Base-by-base conservation (phyloP, 1,284 basidiomycete species). In the Sporisorium iseilematis-ciliati region DNA sequence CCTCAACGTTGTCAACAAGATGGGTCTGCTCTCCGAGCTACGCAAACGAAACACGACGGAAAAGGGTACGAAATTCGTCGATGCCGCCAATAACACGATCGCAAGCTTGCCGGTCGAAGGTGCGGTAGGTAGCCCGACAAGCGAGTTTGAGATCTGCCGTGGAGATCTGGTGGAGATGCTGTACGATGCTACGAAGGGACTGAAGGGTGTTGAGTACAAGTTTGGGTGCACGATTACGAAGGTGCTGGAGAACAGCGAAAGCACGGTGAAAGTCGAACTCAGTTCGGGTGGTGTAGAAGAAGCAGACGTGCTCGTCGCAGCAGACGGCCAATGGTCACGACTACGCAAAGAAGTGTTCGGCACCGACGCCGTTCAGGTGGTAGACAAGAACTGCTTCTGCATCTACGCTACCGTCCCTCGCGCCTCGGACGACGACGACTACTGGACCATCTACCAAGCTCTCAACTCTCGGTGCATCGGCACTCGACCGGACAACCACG, bases 21-120 rank as follows among this genome's bases (percentile, higher is more conserved):
- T 86, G 85, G 80, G 78, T n/a, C 45, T 86, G 7, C 54, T 73
- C 18, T 52, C 73, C 0, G 69, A 70, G 14, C 29, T 86, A 40
- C 56, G 60, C 25, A 66, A 56, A 7, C 55, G 48, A 31, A 78
- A 78, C 65, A 85, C 86, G 1, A 77, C 65, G 14, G 86, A 86
- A 59, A 65, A 65, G 55, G 86, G 86, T 1, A 62, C 76, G 16
- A 35, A 73, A 38, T 75, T 86, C 43, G 59, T 85, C 51, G 65
- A 77, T 25, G 18, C 42, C 2, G 33, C 74, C 7, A 82, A 82
- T n/a, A 57, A 54, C 14, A 26, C 50, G 2, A 67, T 73, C 25
- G 83, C 76, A 3, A 16, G 23, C 6, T 76, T 86, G 25, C 78
- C 82, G 1, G 43, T 80, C 23, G n/a, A 51, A 2, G 29, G 68